Evolutionary conservation across 1,139 yeast genomes (phyloP).

Genomic region (Candida pseudoviswanathii): DNA sequence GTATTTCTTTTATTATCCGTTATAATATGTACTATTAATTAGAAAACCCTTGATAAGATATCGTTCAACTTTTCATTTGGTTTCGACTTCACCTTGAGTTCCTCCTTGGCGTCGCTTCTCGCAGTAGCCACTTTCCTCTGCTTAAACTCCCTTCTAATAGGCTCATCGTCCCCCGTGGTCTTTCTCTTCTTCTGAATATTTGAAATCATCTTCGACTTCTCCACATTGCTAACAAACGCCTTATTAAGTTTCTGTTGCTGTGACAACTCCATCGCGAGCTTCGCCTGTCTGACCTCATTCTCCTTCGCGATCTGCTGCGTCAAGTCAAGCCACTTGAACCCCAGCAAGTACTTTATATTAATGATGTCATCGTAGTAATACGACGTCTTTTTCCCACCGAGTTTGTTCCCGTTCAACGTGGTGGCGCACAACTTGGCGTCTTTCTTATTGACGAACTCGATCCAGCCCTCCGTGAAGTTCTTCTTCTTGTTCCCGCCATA

Average conservation of each 20-base stretch:
- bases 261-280: conserved; percentile 81
- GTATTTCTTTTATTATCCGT: background rate
- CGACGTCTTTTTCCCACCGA: conserved; percentile 93
- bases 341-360: conserved; percentile 84
- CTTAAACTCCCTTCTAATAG: conserved; percentile 55
- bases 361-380: conserved; percentile 93
- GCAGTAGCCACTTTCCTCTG: conserved; percentile 66
- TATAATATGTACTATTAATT: conserved; percentile 6
- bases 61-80: conserved; percentile 46
- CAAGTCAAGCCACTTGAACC: conserved; percentile 93
- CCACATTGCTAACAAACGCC: conserved; percentile 80
- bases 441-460: conserved; percentile 78
- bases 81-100: conserved; percentile 47
- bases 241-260: conserved; percentile 89
- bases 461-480: conserved; percentile 96
- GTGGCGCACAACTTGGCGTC: conserved; percentile 89
- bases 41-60: conserved; percentile 45
- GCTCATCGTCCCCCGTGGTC: conserved; percentile 28
- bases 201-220: conserved; percentile 77
- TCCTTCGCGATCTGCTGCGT: conserved; percentile 94
- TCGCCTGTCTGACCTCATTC: conserved; percentile 84
- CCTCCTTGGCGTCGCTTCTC: conserved; percentile 61
- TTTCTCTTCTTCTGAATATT: conserved; percentile 61
- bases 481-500: conserved; percentile 94
- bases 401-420: conserved; percentile 81